A percentile compares a stretch with the other conserved stretches of the same genome.
Conservation (phyloP, 2,329 filamentous ascomycete genomes). For the Microthyrium microscopicum region DNA sequence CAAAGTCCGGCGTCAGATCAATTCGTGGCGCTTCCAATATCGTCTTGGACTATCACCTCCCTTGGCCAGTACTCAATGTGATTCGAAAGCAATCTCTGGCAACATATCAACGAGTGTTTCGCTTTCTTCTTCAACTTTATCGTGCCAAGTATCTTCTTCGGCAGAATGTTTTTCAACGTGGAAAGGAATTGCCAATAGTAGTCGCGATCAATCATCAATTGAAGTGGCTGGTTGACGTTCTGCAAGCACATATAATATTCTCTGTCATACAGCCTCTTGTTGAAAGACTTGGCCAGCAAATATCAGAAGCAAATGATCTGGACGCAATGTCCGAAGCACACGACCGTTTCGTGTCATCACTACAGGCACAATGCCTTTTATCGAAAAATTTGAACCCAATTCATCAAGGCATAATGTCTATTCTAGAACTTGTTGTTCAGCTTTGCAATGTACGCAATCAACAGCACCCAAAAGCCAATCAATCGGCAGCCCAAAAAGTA, state of each 20-base stretch:
- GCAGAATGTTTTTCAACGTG: conserved; percentile 27
- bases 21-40: too few species aligned
- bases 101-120: conserved; percentile 57
- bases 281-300: conserved; percentile 35
- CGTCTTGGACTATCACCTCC: conserved; percentile 18
- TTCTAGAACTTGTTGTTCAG: conserved; percentile 55
- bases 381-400: conserved; percentile 53
- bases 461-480: neutral
- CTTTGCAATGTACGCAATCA: neutral
- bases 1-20: too few species aligned
- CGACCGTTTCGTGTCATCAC: conserved; percentile 40
- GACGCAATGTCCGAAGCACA: conserved; percentile 68
- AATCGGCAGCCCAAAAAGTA: conserved; percentile 12
- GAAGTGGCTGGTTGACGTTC: conserved; percentile 58
- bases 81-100: conserved; percentile 47
- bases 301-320: conserved; percentile 51
- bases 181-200: conserved; percentile 39
- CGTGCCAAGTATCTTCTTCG: conserved; percentile 53
- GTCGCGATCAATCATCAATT: conserved; percentile 54
- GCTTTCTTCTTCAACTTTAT: conserved; percentile 60
- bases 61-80: conserved; percentile 53
- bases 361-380: conserved; percentile 55
- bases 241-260: conserved; percentile 62
- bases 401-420: conserved; percentile 51
- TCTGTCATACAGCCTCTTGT: conserved; percentile 51